These are phyloP conservation scores for Penicillium sp. DNA, from an alignment of 2,329 filamentous ascomycete species.

Conservation along the genomic window DNA sequence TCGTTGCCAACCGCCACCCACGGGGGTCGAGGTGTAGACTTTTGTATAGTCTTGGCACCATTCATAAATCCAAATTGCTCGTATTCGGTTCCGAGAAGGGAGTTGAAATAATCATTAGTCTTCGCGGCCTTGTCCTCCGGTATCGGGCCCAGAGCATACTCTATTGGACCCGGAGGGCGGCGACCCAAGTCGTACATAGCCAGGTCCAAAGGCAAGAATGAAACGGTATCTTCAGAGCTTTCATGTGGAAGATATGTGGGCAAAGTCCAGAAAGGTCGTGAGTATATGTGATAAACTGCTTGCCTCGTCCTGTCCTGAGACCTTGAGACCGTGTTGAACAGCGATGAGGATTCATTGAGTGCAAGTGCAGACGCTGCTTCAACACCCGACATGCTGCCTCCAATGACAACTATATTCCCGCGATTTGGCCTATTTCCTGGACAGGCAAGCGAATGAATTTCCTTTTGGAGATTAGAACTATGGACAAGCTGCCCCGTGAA, in stretches of 20 bases:
- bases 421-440: constrained; percentile 26
- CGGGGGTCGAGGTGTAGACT: constrained; percentile 53
- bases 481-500: constrained; percentile 58
- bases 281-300: constrained; percentile 65
- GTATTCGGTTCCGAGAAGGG: constrained; percentile 48
- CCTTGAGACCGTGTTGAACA: not conserved
- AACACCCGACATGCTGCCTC: constrained; percentile 78
- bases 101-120: constrained; percentile 51
- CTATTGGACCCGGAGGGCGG: constrained; percentile 57
- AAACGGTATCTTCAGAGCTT: constrained; percentile 27
- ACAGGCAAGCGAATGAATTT: constrained; percentile 35
- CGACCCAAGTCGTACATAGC: constrained; percentile 67
- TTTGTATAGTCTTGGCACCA: constrained; percentile 39
- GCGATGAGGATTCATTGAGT: constrained; percentile 65
- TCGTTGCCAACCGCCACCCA: constrained; percentile 69
- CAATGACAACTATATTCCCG: constrained; percentile 69
- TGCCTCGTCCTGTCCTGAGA: not conserved
- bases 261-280: constrained; percentile 70
- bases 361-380: constrained; percentile 74
- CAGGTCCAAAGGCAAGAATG: constrained; percentile 72
- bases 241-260: constrained; percentile 51
- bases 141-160: constrained; percentile 65
- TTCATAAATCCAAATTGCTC: constrained; percentile 34
- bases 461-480: constrained; percentile 64
- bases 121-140: constrained; percentile 55